These are phyloP conservation scores for Eimeria sp. DNA, from an alignment of 169 alveolate genomes.

Conservation along the genomic window DNA sequence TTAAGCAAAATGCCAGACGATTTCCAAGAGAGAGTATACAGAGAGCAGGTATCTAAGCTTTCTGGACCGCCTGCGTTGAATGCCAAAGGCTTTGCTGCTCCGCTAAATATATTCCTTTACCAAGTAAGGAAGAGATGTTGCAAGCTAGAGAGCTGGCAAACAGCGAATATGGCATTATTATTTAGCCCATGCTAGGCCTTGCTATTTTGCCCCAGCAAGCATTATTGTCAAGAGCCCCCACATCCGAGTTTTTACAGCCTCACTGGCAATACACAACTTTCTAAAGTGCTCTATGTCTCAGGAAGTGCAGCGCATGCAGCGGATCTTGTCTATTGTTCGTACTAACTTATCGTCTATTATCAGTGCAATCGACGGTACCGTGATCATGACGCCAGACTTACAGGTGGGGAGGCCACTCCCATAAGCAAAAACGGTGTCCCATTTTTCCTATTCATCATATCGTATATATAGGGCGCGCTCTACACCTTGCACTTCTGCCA, in stretches of 20 bases:
- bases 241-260: not conserved
- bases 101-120: slow-evolving; percentile 97
- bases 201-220: not conserved
- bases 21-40: slow-evolving; percentile 93
- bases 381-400: slow-evolving; percentile 97
- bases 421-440: not conserved
- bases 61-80: slow-evolving; percentile 93
- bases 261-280: not conserved
- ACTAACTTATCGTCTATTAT: slow-evolving; percentile 93
- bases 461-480: not conserved
- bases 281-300: slow-evolving; percentile 72
- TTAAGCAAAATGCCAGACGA: slow-evolving; percentile 94
- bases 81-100: slow-evolving; percentile 94
- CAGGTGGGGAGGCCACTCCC: slow-evolving; percentile 72
- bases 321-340: slow-evolving; percentile 95
- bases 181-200: not conserved
- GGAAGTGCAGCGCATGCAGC: slow-evolving; percentile 98
- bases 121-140: not conserved
- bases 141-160: not conserved
- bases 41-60: slow-evolving; percentile 93
- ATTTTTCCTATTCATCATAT: not conserved
- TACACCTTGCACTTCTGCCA: not conserved
- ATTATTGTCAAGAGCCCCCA: not conserved
- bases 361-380: slow-evolving; percentile 97
- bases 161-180: not conserved